Evolutionary conservation across 2,329 filamentous ascomycete genomes (phyloP).

Genomic region (Monilinia vaccinii-corymbosi): DNA sequence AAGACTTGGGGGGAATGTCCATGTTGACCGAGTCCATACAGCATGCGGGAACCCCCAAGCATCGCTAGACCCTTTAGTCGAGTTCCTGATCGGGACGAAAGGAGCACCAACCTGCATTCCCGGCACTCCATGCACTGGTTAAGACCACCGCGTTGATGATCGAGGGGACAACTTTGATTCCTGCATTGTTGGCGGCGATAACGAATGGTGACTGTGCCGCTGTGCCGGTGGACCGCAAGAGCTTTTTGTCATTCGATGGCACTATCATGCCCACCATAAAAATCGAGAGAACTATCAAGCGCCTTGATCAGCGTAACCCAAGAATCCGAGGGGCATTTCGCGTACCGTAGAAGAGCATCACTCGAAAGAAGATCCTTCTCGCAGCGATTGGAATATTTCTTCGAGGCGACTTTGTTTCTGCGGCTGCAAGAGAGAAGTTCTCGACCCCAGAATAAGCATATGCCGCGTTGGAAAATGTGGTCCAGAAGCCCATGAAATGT

Average conservation of each 20-base stretch:
- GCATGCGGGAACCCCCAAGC: slow-evolving; percentile 47
- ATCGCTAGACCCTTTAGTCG: slow-evolving; percentile 35
- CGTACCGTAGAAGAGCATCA: slow-evolving; percentile 44
- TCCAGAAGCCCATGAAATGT: slow-evolving; percentile 43
- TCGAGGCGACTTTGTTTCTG: slow-evolving; percentile 44
- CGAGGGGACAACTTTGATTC: slow-evolving; percentile 57
- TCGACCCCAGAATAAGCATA: slow-evolving; percentile 43
- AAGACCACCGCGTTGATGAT: slow-evolving; percentile 72
- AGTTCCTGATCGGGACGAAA: too few relatives aligned
- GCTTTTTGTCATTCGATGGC: slow-evolving; percentile 40
- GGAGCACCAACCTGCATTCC: slow-evolving; percentile 41
- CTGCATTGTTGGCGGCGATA: slow-evolving; percentile 60
- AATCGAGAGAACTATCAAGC: slow-evolving; percentile 32
- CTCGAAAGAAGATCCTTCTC: slow-evolving; percentile 43
- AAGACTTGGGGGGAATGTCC: slow-evolving; percentile 45
- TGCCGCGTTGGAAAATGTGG: slow-evolving; percentile 37
- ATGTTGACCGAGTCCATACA: slow-evolving; percentile 49
- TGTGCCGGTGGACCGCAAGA: slow-evolving; percentile 37
- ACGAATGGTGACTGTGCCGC: slow-evolving; percentile 55
- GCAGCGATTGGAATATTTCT: slow-evolving; percentile 43
- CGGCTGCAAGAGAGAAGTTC: slow-evolving; percentile 44
- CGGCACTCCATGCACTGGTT: slow-evolving; percentile 61
- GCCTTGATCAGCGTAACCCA: neutral
- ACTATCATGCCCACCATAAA: slow-evolving; percentile 46
- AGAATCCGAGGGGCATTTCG: neutral